These are phyloP conservation scores for Phytophthora gonapodyides DNA, from an alignment of 352 stramenopile species.

Conservation along the genomic window DNA sequence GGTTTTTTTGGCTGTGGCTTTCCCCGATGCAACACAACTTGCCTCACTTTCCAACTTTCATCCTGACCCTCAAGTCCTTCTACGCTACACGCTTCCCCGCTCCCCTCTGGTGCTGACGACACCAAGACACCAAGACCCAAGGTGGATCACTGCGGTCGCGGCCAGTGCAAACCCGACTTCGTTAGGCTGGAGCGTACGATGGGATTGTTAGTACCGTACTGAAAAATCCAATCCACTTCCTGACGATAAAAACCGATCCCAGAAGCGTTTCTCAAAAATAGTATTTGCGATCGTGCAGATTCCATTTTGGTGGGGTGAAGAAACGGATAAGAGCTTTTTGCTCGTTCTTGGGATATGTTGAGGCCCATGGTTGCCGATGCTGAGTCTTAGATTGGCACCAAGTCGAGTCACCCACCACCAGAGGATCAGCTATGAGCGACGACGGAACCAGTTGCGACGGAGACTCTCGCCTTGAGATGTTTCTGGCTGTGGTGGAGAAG, in stretches of 20 bases:
- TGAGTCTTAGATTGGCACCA: conserved; percentile 29
- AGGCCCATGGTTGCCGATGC: background rate
- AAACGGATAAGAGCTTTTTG: conserved; percentile 26
- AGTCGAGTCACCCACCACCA: conserved; percentile 6
- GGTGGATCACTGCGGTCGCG: no score
- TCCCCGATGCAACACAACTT: conserved; percentile 7
- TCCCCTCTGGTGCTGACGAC: no score
- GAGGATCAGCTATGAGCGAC: conserved; percentile 52
- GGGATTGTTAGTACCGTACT: no score
- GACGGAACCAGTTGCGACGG: conserved; percentile 35
- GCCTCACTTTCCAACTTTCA: conserved; percentile 3
- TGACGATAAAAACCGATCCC: background rate
- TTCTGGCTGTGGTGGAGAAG: conserved; percentile 67
- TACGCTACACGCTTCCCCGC: no score
- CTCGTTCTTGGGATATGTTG: conserved; percentile 15
- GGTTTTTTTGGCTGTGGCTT: conserved; percentile 1
- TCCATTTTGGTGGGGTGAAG: conserved; percentile 3
- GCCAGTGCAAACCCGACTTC: no score
- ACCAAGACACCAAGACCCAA: no score
- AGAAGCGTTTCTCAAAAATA: no score
- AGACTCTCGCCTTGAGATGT: conserved; percentile 47
- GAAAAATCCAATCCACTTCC: conserved; percentile 33
- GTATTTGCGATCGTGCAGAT: background rate
- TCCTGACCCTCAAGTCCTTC: background rate
- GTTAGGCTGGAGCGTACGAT: no score